phyloP scores from a whole-genome alignment of 2,329 filamentous ascomycete species.

The Rugonectria rugulosa region DNA sequence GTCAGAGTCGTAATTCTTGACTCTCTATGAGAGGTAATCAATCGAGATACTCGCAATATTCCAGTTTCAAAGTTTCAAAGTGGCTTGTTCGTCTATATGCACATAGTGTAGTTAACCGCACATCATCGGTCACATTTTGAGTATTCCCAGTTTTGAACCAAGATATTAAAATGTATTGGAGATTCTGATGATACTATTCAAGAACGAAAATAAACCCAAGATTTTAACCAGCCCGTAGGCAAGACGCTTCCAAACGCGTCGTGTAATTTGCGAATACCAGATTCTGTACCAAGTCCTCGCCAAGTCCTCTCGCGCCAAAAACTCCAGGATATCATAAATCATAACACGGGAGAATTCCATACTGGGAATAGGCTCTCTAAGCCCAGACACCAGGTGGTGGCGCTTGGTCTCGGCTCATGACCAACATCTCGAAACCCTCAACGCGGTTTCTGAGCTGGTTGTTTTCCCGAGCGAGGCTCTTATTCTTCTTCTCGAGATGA shows the following conservation, averaged over 20 bases:
- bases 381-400: slow-evolving; percentile 38
- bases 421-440: slow-evolving; percentile 41
- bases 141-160: background rate
- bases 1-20: no score
- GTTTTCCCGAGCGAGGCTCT: slow-evolving; percentile 43
- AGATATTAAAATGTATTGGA: slow-evolving; percentile 38
- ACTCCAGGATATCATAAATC: slow-evolving; percentile 40
- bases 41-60: no score
- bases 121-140: no score
- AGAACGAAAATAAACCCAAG: slow-evolving; percentile 23
- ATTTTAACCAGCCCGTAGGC: slow-evolving; percentile 28
- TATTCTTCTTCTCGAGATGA: slow-evolving; percentile 47
- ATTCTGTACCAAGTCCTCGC: slow-evolving; percentile 20
- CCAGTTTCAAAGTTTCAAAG: no score
- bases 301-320: slow-evolving; percentile 32
- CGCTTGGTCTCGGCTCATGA: slow-evolving; percentile 37
- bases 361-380: slow-evolving; percentile 24
- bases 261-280: slow-evolving; percentile 18
- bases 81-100: no score
- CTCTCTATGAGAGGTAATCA: no score
- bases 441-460: slow-evolving; percentile 42
- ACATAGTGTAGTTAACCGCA: no score
- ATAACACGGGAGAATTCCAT: slow-evolving; percentile 31
- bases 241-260: slow-evolving; percentile 20
- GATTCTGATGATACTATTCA: slow-evolving; percentile 32